phyloP scores from a whole-genome alignment of 495 filamentous ascomycete species.

The Chaetomidium leptoderma region DNA sequence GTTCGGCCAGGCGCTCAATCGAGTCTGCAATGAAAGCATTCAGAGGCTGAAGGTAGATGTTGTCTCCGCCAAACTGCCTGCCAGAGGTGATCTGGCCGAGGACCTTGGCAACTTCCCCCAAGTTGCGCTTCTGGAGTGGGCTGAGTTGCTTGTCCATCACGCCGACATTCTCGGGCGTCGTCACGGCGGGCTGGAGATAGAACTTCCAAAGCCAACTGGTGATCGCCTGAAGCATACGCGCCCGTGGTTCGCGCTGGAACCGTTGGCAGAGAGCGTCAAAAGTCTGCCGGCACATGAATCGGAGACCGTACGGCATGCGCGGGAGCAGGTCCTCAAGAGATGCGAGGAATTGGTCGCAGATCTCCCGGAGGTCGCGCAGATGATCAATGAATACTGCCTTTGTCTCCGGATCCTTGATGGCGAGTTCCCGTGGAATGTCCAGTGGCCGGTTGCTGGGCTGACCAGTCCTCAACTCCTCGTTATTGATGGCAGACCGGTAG shows the following conservation, averaged over 20 bases:
- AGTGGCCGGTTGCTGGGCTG: conserved; percentile 70
- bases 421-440: conserved; percentile 82
- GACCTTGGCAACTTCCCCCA: conserved; percentile 87
- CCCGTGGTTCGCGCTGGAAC: conserved; percentile 75
- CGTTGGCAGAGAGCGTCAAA: conserved; percentile 69
- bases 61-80: conserved; percentile 84
- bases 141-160: conserved; percentile 82
- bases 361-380: conserved; percentile 86
- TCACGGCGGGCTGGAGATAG: conserved; percentile 85
- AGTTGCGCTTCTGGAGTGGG: conserved; percentile 87
- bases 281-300: conserved; percentile 82
- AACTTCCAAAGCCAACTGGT: conserved; percentile 89
- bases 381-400: conserved; percentile 88
- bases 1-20: conserved; percentile 71
- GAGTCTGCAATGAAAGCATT: conserved; percentile 86
- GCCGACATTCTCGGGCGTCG: conserved; percentile 82
- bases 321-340: conserved; percentile 76
- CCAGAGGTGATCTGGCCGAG: conserved; percentile 81
- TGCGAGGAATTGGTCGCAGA: conserved; percentile 81
- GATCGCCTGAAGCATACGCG: conserved; percentile 74
- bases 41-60: conserved; percentile 90
- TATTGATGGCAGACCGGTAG: conserved; percentile 88
- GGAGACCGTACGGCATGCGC: conserved; percentile 88
- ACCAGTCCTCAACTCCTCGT: conserved; percentile 92
- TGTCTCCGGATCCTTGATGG: conserved; percentile 90